Base-by-base conservation (phyloP, 768 basidiomycete genomes). In the Chlorophyllum brunneum region DNA sequence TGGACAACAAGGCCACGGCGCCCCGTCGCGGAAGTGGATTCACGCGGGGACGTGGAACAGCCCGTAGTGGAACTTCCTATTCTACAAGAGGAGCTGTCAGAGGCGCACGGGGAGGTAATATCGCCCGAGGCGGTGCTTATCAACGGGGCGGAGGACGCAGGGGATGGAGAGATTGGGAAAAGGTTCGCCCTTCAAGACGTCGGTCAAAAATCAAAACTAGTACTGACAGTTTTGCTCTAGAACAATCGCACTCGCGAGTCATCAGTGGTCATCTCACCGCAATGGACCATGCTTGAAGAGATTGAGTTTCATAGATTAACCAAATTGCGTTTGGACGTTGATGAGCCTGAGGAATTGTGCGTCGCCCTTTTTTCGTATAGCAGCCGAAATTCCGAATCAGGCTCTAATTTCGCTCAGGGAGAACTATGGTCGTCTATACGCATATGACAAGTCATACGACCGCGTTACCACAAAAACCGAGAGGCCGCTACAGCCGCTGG, bases 251-350 rank as follows among this genome's bases (percentile, higher is more conserved):
- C 83, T 34, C 83, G 97, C 44, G 95, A 98, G 70, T 88, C 94
- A 3, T 95, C 92, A 1, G 92, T 99, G 52, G 87, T 86, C 22
- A 95, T 99, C 61, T 88, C 87, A 44, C 83, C 90, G 16, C 84
- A 88, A 56, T 99, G 97, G 97, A 71, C 77, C n/a, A 86, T 97
- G 80, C 74, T 97, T 42, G 97, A 99, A 70, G 97, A 99, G 73
- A 86, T 99, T 61, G 94, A 98, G 65, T 98, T 98, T 74, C 82
- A 89, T 70, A 85, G 95, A 47, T 76, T 99, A 53, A 71, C 85
- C 10, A 99, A 98, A 70, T 76, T 98, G 57, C 80, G 91, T 43
- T 81, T 99, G n/a, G 92, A 93, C 51, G 93, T 98, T 16, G 92
- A 95, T 58, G 87, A 92, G 34, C 90, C 86, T 9, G 92, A 97